A percentile compares a stretch with the other conserved stretches of the same genome.
Conservation (phyloP, 305 asterid species). For the Monarda citriodora region DNA sequence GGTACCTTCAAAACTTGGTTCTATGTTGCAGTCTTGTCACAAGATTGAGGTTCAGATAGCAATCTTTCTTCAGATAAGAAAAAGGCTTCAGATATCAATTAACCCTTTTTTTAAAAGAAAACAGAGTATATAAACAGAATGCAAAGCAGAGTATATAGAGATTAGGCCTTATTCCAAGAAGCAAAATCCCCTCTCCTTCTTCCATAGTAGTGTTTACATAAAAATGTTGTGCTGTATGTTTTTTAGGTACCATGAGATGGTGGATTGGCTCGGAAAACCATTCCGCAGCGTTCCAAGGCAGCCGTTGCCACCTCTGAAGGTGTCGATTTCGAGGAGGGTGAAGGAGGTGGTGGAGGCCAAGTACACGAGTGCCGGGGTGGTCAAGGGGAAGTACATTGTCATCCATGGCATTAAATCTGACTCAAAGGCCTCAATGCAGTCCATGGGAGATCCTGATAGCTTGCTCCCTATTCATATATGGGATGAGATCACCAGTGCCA, state of each 20-base stretch:
- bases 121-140: not conserved
- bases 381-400: conserved; percentile 71
- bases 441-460: conserved; percentile 84
- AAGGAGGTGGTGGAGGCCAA: conserved; percentile 79
- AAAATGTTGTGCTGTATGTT: not conserved
- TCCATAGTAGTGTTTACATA: not conserved
- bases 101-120: not conserved
- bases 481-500: conserved; percentile 65
- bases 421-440: conserved; percentile 93
- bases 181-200: too few species aligned
- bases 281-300: conserved; percentile 75
- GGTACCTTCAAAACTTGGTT: too few species aligned
- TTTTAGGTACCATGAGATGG: conserved; percentile 75
- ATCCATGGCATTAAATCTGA: conserved; percentile 91
- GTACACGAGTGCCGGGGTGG: conserved; percentile 62
- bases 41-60: not conserved
- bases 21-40: too few species aligned
- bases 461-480: conserved; percentile 80
- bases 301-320: conserved; percentile 57
- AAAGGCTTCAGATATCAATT: not conserved
- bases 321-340: conserved; percentile 75
- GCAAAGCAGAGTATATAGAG: not conserved
- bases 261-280: conserved; percentile 79
- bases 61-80: too few species aligned
- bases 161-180: not conserved